Conservation (phyloP, 352 stramenopile species). For the Globisporangium spinosum region DNA sequence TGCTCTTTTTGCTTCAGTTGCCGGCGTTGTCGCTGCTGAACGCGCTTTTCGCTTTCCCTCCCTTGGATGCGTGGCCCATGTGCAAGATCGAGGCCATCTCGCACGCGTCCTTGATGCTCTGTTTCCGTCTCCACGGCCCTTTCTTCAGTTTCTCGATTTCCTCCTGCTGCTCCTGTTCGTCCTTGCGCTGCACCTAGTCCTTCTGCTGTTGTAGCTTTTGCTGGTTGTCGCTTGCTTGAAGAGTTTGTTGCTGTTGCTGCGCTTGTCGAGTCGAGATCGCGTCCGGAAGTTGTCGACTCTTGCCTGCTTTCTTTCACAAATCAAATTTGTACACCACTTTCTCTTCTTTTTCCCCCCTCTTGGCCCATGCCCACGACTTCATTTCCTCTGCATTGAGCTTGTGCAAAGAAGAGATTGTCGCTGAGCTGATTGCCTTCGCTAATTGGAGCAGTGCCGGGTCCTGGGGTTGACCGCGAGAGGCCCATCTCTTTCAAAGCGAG, state of each 20-base stretch:
- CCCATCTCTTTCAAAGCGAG: constrained; percentile 47
- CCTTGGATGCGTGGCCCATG: constrained; percentile 20
- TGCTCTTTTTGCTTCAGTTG: constrained; percentile 4
- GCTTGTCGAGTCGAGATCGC: constrained; percentile 39
- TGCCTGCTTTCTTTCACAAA: constrained; percentile 53
- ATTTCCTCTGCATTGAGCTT: neutral
- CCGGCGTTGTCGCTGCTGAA: constrained; percentile 15
- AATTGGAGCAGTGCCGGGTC: constrained; percentile 22
- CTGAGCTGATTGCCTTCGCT: constrained; percentile 16
- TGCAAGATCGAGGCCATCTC: constrained; percentile 38
- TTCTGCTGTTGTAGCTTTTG: neutral
- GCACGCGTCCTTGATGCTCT: constrained; percentile 23
- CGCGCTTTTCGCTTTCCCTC: constrained; percentile 14
- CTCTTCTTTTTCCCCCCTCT: constrained; percentile 17
- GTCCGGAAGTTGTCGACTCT: constrained; percentile 37
- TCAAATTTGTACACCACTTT: constrained; percentile 47
- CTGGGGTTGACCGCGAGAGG: constrained; percentile 24
- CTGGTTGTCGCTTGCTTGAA: neutral
- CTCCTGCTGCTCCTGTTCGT: neutral
- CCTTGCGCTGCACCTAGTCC: neutral
- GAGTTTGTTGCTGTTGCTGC: neutral
- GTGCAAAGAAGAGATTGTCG: neutral
- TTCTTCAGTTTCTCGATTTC: constrained; percentile 5
- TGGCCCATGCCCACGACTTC: constrained; percentile 4
- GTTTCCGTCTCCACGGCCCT: constrained; percentile 7